Percentiles rank a stretch among this genome's conserved stretches.
Conservation (phyloP, 495 filamentous ascomycete genomes). For the Penicillium lividum region DNA sequence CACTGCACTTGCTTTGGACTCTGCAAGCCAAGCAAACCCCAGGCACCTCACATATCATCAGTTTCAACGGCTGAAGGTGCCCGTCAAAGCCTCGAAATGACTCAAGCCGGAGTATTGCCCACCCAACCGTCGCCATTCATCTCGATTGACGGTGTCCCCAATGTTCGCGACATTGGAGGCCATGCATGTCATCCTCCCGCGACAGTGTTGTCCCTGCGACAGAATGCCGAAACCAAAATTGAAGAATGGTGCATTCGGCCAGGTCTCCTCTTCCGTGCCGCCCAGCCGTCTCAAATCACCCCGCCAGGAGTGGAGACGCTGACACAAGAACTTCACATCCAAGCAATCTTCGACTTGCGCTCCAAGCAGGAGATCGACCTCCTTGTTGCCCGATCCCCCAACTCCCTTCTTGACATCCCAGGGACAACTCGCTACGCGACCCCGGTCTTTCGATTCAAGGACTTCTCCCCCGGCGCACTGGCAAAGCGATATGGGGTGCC, state of each 20-base stretch:
- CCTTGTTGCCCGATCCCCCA: slow-evolving; percentile 17
- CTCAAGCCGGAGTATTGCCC: not conserved
- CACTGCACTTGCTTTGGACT: no score
- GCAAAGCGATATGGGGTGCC: slow-evolving; percentile 26
- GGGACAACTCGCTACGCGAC: slow-evolving; percentile 48
- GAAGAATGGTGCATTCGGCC: slow-evolving; percentile 41
- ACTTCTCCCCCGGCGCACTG: slow-evolving; percentile 51
- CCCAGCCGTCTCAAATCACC: slow-evolving; percentile 53
- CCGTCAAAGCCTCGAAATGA: not conserved
- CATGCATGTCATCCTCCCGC: slow-evolving; percentile 35
- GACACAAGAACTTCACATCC: slow-evolving; percentile 48
- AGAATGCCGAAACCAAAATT: not conserved
- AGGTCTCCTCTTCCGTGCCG: slow-evolving; percentile 57
- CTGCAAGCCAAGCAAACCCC: not conserved
- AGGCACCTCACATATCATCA: not conserved
- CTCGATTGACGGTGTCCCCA: slow-evolving; percentile 51
- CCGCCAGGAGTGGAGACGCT: slow-evolving; percentile 48
- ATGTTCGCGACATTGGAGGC: slow-evolving; percentile 62
- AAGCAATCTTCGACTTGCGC: slow-evolving; percentile 60
- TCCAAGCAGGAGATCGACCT: slow-evolving; percentile 51
- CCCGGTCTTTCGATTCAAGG: slow-evolving; percentile 59
- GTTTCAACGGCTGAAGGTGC: not conserved
- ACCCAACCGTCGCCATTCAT: slow-evolving; percentile 3
- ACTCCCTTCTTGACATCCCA: slow-evolving; percentile 12
- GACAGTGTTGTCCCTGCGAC: not conserved